Conservation (phyloP, 1,284 basidiomycete species). For the Fomitopsis schrenkii region DNA sequence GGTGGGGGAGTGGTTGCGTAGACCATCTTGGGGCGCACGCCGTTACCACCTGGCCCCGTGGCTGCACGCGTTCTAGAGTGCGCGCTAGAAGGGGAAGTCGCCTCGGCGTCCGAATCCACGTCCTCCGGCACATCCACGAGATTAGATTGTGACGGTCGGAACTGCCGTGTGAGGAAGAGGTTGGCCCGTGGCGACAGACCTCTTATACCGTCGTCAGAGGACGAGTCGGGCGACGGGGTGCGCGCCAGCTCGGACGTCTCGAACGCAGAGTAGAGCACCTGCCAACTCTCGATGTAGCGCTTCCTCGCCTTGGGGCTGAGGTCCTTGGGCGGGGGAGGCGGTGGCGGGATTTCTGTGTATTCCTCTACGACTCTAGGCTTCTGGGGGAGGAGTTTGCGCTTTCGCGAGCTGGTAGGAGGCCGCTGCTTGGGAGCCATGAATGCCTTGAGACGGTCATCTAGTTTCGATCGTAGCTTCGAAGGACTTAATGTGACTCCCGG, state of each 20-base stretch:
- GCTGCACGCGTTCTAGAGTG: background rate
- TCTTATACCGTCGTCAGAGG: background rate
- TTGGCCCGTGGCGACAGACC: background rate
- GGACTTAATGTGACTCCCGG: slow-evolving; percentile 6
- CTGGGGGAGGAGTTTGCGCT: slow-evolving; percentile 4
- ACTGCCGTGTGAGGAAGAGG: slow-evolving; percentile 14
- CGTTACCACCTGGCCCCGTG: slow-evolving; percentile 8
- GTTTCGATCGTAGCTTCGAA: slow-evolving; percentile 19
- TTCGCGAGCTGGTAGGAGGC: slow-evolving; percentile 5
- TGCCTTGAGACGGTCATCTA: slow-evolving; percentile 15
- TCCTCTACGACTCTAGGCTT: slow-evolving; percentile 5
- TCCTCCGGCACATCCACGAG: slow-evolving; percentile 4
- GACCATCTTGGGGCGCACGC: slow-evolving; percentile 3
- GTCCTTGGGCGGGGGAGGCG: slow-evolving; percentile 20
- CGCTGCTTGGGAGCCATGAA: slow-evolving; percentile 9
- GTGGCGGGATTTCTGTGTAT: slow-evolving; percentile 9
- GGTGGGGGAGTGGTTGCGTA: slow-evolving; percentile 10
- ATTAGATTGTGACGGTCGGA: slow-evolving; percentile 12
- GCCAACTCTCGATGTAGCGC: slow-evolving; percentile 11
- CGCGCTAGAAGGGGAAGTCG: background rate
- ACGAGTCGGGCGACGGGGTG: slow-evolving; percentile 13
- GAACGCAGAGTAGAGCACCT: slow-evolving; percentile 12
- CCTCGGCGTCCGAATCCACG: background rate
- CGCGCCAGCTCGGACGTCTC: slow-evolving; percentile 9
- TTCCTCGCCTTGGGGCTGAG: background rate